These are phyloP conservation scores for Pholiota molesta DNA, from an alignment of 768 basidiomycete species.

Conservation along the genomic window DNA sequence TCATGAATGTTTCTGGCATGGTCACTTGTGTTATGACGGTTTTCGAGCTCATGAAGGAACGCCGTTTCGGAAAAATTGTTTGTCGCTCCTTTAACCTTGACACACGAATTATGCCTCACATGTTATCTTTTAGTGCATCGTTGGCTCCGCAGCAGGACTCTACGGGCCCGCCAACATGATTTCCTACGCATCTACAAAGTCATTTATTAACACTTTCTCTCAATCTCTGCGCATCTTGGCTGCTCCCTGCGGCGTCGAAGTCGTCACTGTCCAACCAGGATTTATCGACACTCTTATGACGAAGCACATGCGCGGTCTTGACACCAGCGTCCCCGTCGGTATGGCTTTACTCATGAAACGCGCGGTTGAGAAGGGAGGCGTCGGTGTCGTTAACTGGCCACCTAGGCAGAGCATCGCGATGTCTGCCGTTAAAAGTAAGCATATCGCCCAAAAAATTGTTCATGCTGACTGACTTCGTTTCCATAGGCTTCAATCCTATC, in stretches of 20 bases:
- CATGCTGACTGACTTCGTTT: not conserved
- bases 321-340: slow-evolving; percentile 22
- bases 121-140: slow-evolving; percentile 26
- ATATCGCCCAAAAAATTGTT: not conserved
- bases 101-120: not conserved
- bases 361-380: slow-evolving; percentile 29
- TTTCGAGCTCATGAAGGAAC: slow-evolving; percentile 33
- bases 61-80: slow-evolving; percentile 33
- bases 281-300: slow-evolving; percentile 32
- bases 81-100: not conserved
- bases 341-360: slow-evolving; percentile 29
- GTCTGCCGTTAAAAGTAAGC: slow-evolving; percentile 28
- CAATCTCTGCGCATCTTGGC: slow-evolving; percentile 32
- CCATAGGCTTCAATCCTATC: slow-evolving; percentile 29
- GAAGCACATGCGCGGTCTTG: slow-evolving; percentile 27
- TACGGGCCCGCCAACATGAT: slow-evolving; percentile 36
- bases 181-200: slow-evolving; percentile 32
- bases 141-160: slow-evolving; percentile 30
- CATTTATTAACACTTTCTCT: slow-evolving; percentile 34
- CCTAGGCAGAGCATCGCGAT: slow-evolving; percentile 23
- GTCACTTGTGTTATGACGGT: slow-evolving; percentile 27
- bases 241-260: slow-evolving; percentile 26
- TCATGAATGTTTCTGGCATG: slow-evolving; percentile 31
- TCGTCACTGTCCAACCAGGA: slow-evolving; percentile 29
- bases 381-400: slow-evolving; percentile 30